Evolutionary conservation across 805 yeast genomes (phyloP), one percentile per base, ranked within the genome.

Genomic region (Candida hungchunana): DNA sequence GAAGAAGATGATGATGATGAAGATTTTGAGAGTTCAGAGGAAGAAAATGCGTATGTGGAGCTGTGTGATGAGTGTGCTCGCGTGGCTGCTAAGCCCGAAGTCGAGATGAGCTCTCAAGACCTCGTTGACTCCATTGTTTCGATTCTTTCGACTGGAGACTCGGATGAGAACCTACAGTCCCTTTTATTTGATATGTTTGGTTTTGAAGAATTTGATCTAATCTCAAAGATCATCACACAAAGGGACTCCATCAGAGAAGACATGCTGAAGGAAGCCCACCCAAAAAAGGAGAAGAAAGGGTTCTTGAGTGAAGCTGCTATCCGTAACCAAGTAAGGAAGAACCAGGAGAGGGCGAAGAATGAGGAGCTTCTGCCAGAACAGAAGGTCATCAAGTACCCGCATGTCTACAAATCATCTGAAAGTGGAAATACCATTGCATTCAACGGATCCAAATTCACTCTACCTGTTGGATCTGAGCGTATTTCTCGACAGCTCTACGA

Each of bases 391-490:
- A 64, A 71, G 36, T 90, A 87, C 50, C 96, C 97, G 0, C 95
- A 94, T 60, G 97, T 93, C 2, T 93, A 71, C 58, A 76, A 83
- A 44, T 66, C 80, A 29, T 75, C 73, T 33, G 86, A 77, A 28
- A 77, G 80, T 0, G 79, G 83, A 6, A 77, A 75, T 29, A 77
- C 79, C 21, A 56, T 86, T n/a, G 78, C 89, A 0, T 73, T 86
- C 29, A 75, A 86, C 6, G 97, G 97, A 1, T 82, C 82, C 42
- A 82, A 81, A 51, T 84, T 78, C 50, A 66, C 81, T 1, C 66
- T 93, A 10, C 98, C 98, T 0, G 61, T 64, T 3, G 97, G 97
- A 0, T 80, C 96, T 0, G 77, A 80, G 1, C 66, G 90, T 47
- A 69, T 66, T 27, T 69, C 77, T 2, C 71, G 61, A 44, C 77